phyloP scores from a whole-genome alignment of 148 eudicot species.

The Silene latifolia region DNA sequence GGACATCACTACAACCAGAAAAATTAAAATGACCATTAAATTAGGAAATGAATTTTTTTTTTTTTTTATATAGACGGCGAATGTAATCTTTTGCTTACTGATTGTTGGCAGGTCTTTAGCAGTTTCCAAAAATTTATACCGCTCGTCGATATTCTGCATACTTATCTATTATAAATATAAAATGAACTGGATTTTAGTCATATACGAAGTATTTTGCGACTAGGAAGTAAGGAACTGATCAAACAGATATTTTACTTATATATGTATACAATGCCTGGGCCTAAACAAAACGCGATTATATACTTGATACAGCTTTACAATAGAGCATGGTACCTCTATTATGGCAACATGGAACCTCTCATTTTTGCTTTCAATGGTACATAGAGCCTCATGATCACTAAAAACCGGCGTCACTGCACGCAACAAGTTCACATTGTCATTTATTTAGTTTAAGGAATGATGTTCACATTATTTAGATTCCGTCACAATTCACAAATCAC shows the following conservation, averaged over 20 bases:
- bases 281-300: neutral
- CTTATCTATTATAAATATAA: conserved; percentile 42
- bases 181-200: neutral
- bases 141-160: conserved; percentile 40
- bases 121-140: conserved; percentile 61
- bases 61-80: neutral
- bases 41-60: neutral
- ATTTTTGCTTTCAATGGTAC: conserved; percentile 45
- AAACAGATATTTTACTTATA: neutral
- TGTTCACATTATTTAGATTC: neutral
- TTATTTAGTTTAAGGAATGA: neutral
- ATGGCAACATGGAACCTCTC: conserved; percentile 68
- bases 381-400: conserved; percentile 57
- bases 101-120: conserved; percentile 72
- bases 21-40: conserved; percentile 6
- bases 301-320: neutral
- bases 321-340: conserved; percentile 52
- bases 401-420: conserved; percentile 53
- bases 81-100: conserved; percentile 40
- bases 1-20: conserved; percentile 55
- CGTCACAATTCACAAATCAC: neutral
- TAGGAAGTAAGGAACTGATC: neutral
- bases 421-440: conserved; percentile 19
- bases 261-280: neutral
- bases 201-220: neutral